Conservation (phyloP, 2,329 filamentous ascomycete genomes). For the Corniculantispora saksenae region DNA sequence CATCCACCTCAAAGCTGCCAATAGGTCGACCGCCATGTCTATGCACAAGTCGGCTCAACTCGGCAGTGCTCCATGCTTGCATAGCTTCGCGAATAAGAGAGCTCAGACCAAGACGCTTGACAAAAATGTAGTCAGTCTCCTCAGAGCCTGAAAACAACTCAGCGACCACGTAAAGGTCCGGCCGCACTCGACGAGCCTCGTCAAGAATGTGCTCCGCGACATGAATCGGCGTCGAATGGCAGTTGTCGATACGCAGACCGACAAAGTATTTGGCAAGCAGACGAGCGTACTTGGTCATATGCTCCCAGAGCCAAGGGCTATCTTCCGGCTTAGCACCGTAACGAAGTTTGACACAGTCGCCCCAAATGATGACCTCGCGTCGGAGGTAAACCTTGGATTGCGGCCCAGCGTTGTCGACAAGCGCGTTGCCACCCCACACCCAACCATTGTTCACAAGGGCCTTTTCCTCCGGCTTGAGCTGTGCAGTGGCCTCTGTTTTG, state of each 20-base stretch:
- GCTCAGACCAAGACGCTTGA: slow-evolving; percentile 87
- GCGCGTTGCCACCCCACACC: slow-evolving; percentile 96
- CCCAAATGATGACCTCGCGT: slow-evolving; percentile 96
- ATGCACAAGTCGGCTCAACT: slow-evolving; percentile 90
- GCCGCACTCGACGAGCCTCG: slow-evolving; percentile 83
- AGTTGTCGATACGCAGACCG: slow-evolving; percentile 96
- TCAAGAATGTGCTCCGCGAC: slow-evolving; percentile 95
- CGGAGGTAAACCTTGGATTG: slow-evolving; percentile 91
- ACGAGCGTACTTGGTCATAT: slow-evolving; percentile 90
- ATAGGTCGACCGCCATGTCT: slow-evolving; percentile 91
- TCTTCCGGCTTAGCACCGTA: slow-evolving; percentile 81
- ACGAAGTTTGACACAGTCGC: slow-evolving; percentile 94
- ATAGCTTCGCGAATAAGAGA: slow-evolving; percentile 95
- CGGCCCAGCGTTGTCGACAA: slow-evolving; percentile 90
- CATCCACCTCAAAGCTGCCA: slow-evolving; percentile 94
- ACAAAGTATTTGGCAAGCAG: slow-evolving; percentile 93
- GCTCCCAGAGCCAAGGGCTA: slow-evolving; percentile 91
- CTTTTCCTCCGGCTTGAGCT: slow-evolving; percentile 74
- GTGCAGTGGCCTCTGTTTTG: slow-evolving; percentile 72
- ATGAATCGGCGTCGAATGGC: slow-evolving; percentile 91
- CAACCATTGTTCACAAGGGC: slow-evolving; percentile 94
- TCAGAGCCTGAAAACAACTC: slow-evolving; percentile 96
- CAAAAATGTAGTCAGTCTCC: slow-evolving; percentile 93
- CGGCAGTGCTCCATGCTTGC: slow-evolving; percentile 95
- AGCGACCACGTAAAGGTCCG: slow-evolving; percentile 87